Percentiles rank a stretch among this genome's conserved stretches.
phyloP scores from a whole-genome alignment of 208 protist genomes.

The Wallacemonas sp. region DNA sequence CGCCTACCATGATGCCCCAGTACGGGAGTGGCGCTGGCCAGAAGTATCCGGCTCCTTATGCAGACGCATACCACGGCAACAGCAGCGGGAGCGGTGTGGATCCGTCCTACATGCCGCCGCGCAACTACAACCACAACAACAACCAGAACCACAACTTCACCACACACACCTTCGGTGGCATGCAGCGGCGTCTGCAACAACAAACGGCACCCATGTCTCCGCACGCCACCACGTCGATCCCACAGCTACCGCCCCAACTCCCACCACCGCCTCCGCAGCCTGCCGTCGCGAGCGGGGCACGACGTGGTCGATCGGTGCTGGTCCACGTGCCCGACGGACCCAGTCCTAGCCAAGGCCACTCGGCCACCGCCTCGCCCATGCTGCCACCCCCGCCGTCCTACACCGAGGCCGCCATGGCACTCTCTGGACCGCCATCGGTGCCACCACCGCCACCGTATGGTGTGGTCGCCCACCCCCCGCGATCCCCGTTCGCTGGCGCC shows the following conservation, averaged over 20 bases:
- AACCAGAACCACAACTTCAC: not conserved
- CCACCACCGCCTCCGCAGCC: not conserved
- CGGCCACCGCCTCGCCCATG: not conserved
- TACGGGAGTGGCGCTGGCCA: too few relatives aligned
- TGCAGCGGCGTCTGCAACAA: constrained; percentile 1
- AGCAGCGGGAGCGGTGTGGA: too few relatives aligned
- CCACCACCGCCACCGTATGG: not conserved
- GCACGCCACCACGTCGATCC: not conserved
- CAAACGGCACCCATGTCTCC: not conserved
- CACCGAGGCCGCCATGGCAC: not conserved
- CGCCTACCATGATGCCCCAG: too few relatives aligned
- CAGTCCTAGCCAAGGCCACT: not conserved
- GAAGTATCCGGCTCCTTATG: too few relatives aligned
- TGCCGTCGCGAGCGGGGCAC: not conserved
- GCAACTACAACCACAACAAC: not conserved
- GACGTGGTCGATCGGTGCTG: not conserved
- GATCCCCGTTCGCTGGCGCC: too few relatives aligned
- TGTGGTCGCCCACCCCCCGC: too few relatives aligned
- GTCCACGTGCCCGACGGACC: constrained; percentile 1
- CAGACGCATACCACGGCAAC: too few relatives aligned
- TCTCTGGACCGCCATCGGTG: not conserved
- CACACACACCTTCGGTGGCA: constrained; percentile 10
- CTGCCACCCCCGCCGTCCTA: constrained; percentile 6
- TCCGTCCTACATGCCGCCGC: too few relatives aligned
- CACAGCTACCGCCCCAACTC: not conserved